Evolutionary conservation across 169 alveolate species (phyloP), one percentile per base, ranked within the genome.

Genomic region (Cystoisospora suis): DNA sequence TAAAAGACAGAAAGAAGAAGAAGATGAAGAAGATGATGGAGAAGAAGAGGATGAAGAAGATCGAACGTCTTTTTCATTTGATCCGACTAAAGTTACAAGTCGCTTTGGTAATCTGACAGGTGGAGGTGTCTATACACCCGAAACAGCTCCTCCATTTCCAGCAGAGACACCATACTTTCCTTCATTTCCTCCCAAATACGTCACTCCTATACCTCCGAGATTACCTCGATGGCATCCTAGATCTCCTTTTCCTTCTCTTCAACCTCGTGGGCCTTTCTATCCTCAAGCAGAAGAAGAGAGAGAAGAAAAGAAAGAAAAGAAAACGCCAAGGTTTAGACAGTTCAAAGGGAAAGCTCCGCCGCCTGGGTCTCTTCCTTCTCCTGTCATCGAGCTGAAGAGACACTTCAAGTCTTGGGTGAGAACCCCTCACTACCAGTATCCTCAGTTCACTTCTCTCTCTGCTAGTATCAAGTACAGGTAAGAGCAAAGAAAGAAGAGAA

Each of bases 161-260:
- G 58, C 83, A 0, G 58, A 34, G 47, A 40, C 83, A 23, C 83
- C 83, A 2, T 72, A 38, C 53, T 72, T 46, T 46, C 83, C 83
- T 3, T 32, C 83, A 6, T 36, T 1, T 2, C 83, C 83, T 5
- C 42, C 83, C 12, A 72, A 72, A 17, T 9, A 36, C 6, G 83
- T 72, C 32, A 38, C 83, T 0, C 56, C 83, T 0, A 38, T 72
- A 17, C 83, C 83, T 5, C 42, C 56, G 83, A 7, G 32, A 38
- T 56, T 72, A 6, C 83, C 83, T 34, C 15, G 83, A 17, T 72
- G 83, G 83, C 83, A 72, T 34, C 53, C 83, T 17, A 46, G 83
- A 15, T 72, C 83, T 46, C 83, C 83, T 34, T 72, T 72, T 38
- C 83, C 83, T 29, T 4, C 83, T 0, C 83, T 72, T 3, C 1